A percentile compares a stretch with the other conserved stretches of the same genome.
These are phyloP conservation scores for Pachysandra terminalis DNA, from an alignment of 164 flowering plant species.

Conservation along the genomic window DNA sequence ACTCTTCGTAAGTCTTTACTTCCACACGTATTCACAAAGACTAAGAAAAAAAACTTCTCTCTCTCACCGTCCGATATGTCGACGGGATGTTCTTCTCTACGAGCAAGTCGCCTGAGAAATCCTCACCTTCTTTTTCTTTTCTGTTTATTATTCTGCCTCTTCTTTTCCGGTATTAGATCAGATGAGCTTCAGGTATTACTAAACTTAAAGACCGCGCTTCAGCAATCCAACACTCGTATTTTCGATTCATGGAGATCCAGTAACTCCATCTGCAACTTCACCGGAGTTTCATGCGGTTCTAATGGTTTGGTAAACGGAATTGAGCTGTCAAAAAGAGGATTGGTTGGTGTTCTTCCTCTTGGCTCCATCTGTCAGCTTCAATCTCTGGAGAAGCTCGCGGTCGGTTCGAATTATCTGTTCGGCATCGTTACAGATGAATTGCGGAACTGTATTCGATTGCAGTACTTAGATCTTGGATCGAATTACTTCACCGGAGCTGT, in stretches of 20 bases:
- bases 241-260: slow-evolving; percentile 36
- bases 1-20: neutral
- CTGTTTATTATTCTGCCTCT: neutral
- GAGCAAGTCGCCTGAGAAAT: neutral
- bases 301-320: slow-evolving; percentile 33
- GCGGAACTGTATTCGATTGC: slow-evolving; percentile 43
- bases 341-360: slow-evolving; percentile 39
- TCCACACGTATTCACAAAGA: neutral
- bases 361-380: slow-evolving; percentile 41
- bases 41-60: neutral
- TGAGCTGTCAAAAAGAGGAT: slow-evolving; percentile 33
- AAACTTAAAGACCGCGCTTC: slow-evolving; percentile 33
- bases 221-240: slow-evolving; percentile 20
- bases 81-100: neutral
- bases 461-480: slow-evolving; percentile 41
- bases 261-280: slow-evolving; percentile 29
- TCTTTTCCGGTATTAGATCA: slow-evolving; percentile 19
- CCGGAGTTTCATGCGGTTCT: slow-evolving; percentile 36
- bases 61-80: neutral
- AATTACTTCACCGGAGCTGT: slow-evolving; percentile 46
- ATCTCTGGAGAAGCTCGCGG: slow-evolving; percentile 41
- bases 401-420: slow-evolving; percentile 39
- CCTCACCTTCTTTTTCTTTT: slow-evolving; percentile 7
- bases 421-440: slow-evolving; percentile 35
- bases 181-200: slow-evolving; percentile 40